Evolutionary conservation across 805 yeast genomes (phyloP), one percentile per base, ranked within the genome.

Genomic region (Saccharomycopsis javanensis): DNA sequence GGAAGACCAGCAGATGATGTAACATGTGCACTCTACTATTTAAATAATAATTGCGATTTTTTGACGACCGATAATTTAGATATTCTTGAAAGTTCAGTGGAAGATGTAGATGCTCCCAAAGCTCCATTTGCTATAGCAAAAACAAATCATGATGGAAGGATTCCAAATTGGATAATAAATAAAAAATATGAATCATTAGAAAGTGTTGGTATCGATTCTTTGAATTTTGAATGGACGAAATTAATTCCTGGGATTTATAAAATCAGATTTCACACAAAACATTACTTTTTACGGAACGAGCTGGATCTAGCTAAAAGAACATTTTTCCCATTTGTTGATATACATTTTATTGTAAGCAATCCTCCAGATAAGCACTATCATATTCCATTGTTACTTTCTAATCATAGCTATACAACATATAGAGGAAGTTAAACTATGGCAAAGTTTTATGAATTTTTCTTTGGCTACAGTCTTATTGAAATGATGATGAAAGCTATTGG

Each of bases 261-360:
- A 71, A 82, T 89, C 65, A 75, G 87, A 63, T 91, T 89, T 67
- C 82, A 84, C 55, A 86, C 95, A 0, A 84, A 84, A 3, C 77
- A 79, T 38, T 88, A 88, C 66, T 83, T 86, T n/a, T 55, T 52
- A 8, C 60, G 60, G 51, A 65, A 60, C 51, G 35, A 46, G 57
- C 65, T 64, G 35, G 63, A 62, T 11, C 64, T 71, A 35, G 61
- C 64, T 3, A 64, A 59, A 42, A 63, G 59, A 30, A 84, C 90
- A 0, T 90, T 90, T 67, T 91, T 90, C 75, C 97, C 97, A 0
- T 85, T 79, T 66, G 89, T 90, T 7, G 97, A 91, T 60, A 86
- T 91, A 42, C 74, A 77, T 0, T 91, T 91, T 66, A 78, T 78
- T 31, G 80, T 91, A 3, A 77, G 76, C 5, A 75, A 76, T 61